A percentile compares a stretch with the other conserved stretches of the same genome.
Conservation (phyloP, 1,284 basidiomycete genomes). For the Entoloma clypeatum region DNA sequence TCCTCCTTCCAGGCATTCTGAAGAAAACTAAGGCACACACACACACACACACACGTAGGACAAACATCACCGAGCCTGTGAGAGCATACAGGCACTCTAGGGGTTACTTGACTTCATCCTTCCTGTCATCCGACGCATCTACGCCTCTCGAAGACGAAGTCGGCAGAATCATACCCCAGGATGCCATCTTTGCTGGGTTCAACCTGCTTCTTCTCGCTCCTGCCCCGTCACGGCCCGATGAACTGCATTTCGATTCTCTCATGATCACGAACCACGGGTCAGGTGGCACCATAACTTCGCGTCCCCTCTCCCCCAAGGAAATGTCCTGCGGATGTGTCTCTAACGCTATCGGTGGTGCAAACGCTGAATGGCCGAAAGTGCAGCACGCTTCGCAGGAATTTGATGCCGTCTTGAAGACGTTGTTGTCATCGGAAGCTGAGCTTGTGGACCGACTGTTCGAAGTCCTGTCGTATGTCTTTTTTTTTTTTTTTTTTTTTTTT, state of each 20-base stretch:
- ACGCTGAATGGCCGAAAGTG: constrained; percentile 68
- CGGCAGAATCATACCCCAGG: constrained; percentile 39
- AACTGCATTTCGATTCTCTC: constrained; percentile 41
- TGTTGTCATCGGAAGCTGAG: constrained; percentile 41
- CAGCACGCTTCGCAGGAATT: constrained; percentile 50
- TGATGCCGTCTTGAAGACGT: constrained; percentile 33
- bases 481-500: constrained; percentile 9
- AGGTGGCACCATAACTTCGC: constrained; percentile 53
- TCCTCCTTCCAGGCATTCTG: constrained; percentile 18
- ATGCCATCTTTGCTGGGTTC: constrained; percentile 67
- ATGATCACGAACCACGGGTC: constrained; percentile 68
- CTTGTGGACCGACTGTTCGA: constrained; percentile 57
- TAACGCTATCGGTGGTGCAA: constrained; percentile 64
- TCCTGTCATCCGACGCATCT: constrained; percentile 52
- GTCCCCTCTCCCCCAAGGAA: constrained; percentile 47
- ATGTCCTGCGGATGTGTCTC: constrained; percentile 56
- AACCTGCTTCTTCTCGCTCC: constrained; percentile 64
- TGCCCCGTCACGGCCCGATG: constrained; percentile 22
- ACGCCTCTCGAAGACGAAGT: constrained; percentile 44
- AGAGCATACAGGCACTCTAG: constrained; percentile 52
- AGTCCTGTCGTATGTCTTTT: constrained; percentile 57
- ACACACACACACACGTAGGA: constrained; percentile 46
- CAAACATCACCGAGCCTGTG: constrained; percentile 71
- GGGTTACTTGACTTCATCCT: constrained; percentile 62
- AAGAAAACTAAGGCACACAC: constrained; percentile 18